phyloP scores from a whole-genome alignment of 2,329 filamentous ascomycete species.

The Triangularia verruculosa region DNA sequence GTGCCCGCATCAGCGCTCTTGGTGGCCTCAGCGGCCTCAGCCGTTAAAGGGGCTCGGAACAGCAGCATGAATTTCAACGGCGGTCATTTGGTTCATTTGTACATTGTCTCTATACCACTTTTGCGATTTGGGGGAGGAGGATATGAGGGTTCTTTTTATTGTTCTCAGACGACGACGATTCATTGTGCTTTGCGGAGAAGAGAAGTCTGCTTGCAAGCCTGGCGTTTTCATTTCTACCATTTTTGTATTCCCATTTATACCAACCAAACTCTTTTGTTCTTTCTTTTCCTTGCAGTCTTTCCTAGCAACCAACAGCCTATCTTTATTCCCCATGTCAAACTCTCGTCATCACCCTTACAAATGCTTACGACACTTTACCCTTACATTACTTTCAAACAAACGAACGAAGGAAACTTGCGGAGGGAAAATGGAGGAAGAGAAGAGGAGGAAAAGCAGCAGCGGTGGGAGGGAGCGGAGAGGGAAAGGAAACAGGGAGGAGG shows the following conservation, averaged over 20 bases:
- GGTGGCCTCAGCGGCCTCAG: conserved; percentile 43
- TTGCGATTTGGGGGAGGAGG: neutral
- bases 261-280: neutral
- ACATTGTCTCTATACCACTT: conserved; percentile 10
- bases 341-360: neutral
- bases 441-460: too few relatives aligned
- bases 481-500: neutral
- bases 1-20: conserved; percentile 62
- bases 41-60: neutral
- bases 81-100: conserved; percentile 4
- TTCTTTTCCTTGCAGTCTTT: neutral
- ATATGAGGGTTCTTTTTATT: neutral
- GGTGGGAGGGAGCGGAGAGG: neutral
- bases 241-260: neutral
- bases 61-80: neutral
- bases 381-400: neutral
- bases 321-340: neutral
- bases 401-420: neutral
- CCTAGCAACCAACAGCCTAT: neutral
- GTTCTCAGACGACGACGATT: neutral
- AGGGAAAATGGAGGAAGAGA: neutral
- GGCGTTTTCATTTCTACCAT: neutral
- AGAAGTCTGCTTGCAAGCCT: neutral
- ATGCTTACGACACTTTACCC: neutral
- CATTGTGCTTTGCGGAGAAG: neutral